A percentile compares a stretch with the other conserved stretches of the same genome.
Conservation (phyloP, 371 early-diverging fungal genomes). For the Coemansia sp. region DNA sequence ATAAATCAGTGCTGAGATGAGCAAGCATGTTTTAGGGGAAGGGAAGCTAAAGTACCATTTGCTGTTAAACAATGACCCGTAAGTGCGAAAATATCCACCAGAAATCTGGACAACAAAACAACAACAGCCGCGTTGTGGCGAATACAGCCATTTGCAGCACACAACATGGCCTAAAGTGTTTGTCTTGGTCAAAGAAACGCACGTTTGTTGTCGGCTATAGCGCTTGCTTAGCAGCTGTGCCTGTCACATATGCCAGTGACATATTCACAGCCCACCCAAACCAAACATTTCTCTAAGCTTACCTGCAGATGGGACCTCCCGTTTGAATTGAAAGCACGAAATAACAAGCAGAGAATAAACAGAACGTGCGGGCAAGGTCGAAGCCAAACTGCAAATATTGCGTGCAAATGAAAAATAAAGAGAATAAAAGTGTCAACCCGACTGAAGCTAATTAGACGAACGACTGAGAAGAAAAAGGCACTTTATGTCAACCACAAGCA, state of each 20-base stretch:
- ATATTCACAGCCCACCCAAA: too few species aligned
- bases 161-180: not conserved
- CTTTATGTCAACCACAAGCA: not conserved
- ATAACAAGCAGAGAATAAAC: not conserved
- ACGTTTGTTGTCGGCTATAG: not conserved
- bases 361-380: not conserved
- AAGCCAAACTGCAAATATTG: not conserved
- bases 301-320: not conserved
- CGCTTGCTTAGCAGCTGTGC: not conserved
- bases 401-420: not conserved
- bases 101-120: too few species aligned
- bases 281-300: not conserved
- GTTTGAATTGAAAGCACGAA: not conserved
- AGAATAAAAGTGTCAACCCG: not conserved
- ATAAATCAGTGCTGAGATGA: not conserved
- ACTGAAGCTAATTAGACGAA: constrained; percentile 1
- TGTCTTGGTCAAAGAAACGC: not conserved
- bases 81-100: too few species aligned
- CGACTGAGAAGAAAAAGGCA: not conserved
- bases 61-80: not conserved
- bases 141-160: not conserved
- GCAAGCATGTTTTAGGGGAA: not conserved
- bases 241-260: too few species aligned
- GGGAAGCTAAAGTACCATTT: too few species aligned
- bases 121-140: not conserved